These are phyloP conservation scores for Dioscorea alata DNA, from an alignment of 106 monocot genomes.

Conservation along the genomic window DNA sequence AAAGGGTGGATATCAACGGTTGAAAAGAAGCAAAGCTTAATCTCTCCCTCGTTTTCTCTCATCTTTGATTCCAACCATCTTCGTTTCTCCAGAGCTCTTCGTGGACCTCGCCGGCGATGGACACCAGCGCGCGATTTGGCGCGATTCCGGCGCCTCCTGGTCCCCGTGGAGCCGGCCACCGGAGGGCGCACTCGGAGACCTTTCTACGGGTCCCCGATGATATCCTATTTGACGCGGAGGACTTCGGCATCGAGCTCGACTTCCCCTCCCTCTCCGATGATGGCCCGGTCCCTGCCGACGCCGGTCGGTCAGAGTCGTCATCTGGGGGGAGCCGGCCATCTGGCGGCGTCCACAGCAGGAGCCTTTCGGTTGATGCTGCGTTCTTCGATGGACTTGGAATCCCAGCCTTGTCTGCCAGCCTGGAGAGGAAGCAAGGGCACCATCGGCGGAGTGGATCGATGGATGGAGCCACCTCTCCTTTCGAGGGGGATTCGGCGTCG, in stretches of 20 bases:
- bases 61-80: too few relatives aligned
- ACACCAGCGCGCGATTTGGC: not conserved
- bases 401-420: conserved; percentile 5
- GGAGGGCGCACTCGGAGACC: conserved; percentile 82
- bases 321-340: conserved; percentile 2
- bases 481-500: conserved; percentile 56
- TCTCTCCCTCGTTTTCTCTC: too few relatives aligned
- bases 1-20: too few relatives aligned
- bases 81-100: too few relatives aligned
- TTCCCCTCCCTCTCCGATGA: conserved; percentile 81
- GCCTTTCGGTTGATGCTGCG: conserved; percentile 82
- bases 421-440: conserved; percentile 13
- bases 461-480: conserved; percentile 57
- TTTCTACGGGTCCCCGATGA: conserved; percentile 77
- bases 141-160: conserved; percentile 11
- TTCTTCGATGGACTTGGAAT: conserved; percentile 68
- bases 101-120: not conserved
- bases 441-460: conserved; percentile 66
- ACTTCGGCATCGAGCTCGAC: conserved; percentile 61
- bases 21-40: too few relatives aligned
- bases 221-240: conserved; percentile 68
- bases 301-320: not conserved
- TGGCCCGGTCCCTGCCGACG: conserved; percentile 15
- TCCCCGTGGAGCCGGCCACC: conserved; percentile 23
- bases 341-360: conserved; percentile 27